Base-by-base conservation (phyloP, 2,329 filamentous ascomycete genomes). In the Arthrobotrys conoides region DNA sequence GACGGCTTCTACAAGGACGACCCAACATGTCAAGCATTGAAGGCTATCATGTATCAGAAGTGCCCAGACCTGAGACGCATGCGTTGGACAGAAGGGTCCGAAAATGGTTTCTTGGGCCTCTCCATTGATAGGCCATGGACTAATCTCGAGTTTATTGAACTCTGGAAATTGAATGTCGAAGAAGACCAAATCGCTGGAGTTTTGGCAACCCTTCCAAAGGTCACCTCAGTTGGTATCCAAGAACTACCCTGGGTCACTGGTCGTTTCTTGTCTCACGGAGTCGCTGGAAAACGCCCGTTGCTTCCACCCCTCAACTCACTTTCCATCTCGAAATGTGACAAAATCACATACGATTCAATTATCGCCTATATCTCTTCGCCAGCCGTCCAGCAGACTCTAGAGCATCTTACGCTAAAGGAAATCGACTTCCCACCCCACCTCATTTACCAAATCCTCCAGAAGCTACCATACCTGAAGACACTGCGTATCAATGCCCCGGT, bases 31-130 rank as follows among this genome's bases (percentile, higher is more conserved):
- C 86, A 91, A 69, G 90, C 92, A 0, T 86, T 98, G 81, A 91
- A 93, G 79, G 89, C 96, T 81, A 94, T 97, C 84, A 87, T 97
- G 24, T 92, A 97, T 85, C 91, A 90, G 22, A 88, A 93, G 64
- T 97, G 95, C 83, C 90, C 91, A 10, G 90, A 95, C 83, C 87
- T 98, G 70, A 89, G 93, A 80, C 96, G 96, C 85, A 97, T 97
- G 93, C 91, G 89, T 68, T 98, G 96, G 85, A 88, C 89, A 68
- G 86, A 87, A 57, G 95, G 95, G 12, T 89, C 93, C 0, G 95
- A 97, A 85, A 89, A 89, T 71, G 92, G 91, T 82, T 88, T 98
- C 71, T 89, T 93, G 82, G 86, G 88, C 68, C 86, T 97, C 48
- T 88, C 90, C 6, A 87, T 88, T 75, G 90, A 89, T 78, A 89